These are phyloP conservation scores for Leucocoprinus leucothites DNA, from an alignment of 768 basidiomycete genomes.

Conservation along the genomic window DNA sequence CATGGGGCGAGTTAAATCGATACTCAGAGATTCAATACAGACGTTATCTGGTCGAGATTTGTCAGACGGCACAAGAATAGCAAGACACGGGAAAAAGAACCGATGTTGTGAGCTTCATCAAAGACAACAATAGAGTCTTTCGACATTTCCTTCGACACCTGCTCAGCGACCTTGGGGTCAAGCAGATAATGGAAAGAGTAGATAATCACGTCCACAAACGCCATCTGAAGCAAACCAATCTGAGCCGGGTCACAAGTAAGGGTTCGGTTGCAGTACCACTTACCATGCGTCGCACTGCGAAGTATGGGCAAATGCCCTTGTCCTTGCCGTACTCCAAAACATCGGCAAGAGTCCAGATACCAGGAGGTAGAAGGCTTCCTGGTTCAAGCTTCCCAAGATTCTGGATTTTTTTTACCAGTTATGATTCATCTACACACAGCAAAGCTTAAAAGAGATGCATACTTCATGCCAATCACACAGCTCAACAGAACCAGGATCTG, in stretches of 20 bases:
- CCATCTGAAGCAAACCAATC: conserved; percentile 58
- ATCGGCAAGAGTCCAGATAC: conserved; percentile 94
- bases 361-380: conserved; percentile 77
- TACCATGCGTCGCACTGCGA: conserved; percentile 94
- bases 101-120: conserved; percentile 99
- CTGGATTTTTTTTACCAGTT: conserved; percentile 36
- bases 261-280: conserved; percentile 1
- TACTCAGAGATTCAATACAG: conserved; percentile 96
- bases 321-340: conserved; percentile 86
- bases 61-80: conserved; percentile 3
- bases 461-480: conserved; percentile 98
- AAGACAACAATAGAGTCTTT: conserved; percentile 99
- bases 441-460: conserved; percentile 16
- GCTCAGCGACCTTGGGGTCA: conserved; percentile 98
- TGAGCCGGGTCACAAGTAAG: neutral
- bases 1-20: conserved; percentile 97
- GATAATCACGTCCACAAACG: conserved; percentile 93
- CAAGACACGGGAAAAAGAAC: conserved; percentile 34
- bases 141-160: conserved; percentile 96
- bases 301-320: conserved; percentile 90
- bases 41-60: conserved; percentile 79
- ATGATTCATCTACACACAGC: neutral
- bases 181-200: conserved; percentile 99
- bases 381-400: conserved; percentile 79
- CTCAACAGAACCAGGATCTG: conserved; percentile 86